Base-by-base conservation (phyloP, 768 basidiomycete species). In the Phaffia australis region DNA sequence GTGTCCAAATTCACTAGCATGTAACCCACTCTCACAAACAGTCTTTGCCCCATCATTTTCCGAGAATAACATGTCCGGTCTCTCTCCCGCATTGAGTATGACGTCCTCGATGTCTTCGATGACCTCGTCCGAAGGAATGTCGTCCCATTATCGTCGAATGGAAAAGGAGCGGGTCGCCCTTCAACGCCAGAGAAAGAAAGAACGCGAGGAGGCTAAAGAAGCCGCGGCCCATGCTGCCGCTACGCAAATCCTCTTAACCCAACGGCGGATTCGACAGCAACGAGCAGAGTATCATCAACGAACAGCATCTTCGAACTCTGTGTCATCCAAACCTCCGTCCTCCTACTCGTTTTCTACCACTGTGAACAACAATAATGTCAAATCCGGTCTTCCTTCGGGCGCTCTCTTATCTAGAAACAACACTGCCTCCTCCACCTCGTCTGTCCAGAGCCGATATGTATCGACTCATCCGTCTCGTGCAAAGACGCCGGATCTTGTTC, bases 61-160 rank as follows among this genome's bases (percentile, higher is more conserved):
- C 11, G 35, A 42, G 35, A 42, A 42, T 42, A 42, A 42, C 35
- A 42, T 42, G 35, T 11, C 35, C 11, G 35, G 35, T 52, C 59
- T 14, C 15, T 29, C 23, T 60, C 57, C 57, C 27, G 15, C 57
- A 15, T 30, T 59, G 27, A 35, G 57, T 46, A 32, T 30, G 29
- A n/a, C 57, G 19, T 47, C 58, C 1, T 60, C 58, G 4, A 60
- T 46, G 19, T 25, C n/a, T 18, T 67, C 66, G 50, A 47, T 62
- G 18, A 55, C 60, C 55, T 48, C 35, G 8, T 54, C 51, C 51
- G 64, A 65, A 7, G 54, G 64, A 54, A 56, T 50, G 56, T 48
- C 56, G 4, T 56, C 51, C 0, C 66, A 67, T 61, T 67, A 67
- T 35, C 66, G 66, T 8, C 42, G 66, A n/a, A 67, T 67, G 66